A percentile compares a stretch with the other conserved stretches of the same genome.
phyloP scores from a whole-genome alignment of 352 stramenopile species.

The Globisporangium polare region DNA sequence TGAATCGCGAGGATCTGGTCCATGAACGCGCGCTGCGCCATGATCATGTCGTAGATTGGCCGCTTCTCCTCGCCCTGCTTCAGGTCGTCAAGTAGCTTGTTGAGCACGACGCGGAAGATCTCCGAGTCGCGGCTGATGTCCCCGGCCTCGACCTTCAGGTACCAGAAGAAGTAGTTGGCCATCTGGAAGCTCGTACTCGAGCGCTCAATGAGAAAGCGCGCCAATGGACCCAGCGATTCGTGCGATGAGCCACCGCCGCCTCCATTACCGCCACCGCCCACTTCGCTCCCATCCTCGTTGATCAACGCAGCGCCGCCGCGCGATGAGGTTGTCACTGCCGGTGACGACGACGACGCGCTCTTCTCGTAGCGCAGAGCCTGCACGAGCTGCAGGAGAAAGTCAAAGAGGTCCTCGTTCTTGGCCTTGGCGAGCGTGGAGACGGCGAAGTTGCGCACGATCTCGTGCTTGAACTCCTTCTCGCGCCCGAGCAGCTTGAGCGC shows the following conservation, averaged over 20 bases:
- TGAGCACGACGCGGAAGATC: constrained; percentile 75
- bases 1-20: constrained; percentile 92
- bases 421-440: constrained; percentile 94
- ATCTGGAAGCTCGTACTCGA: constrained; percentile 93
- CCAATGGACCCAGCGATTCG: constrained; percentile 74
- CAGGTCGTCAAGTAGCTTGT: constrained; percentile 94
- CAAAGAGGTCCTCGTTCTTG: constrained; percentile 96
- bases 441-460: constrained; percentile 94
- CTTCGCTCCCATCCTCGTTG: constrained; percentile 18
- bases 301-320: constrained; percentile 18
- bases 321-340: constrained; percentile 26
- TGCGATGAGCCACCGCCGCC: not conserved
- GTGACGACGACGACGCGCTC: constrained; percentile 12
- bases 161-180: constrained; percentile 99
- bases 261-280: not conserved
- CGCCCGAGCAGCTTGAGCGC: constrained; percentile 96
- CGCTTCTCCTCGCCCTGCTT: constrained; percentile 89
- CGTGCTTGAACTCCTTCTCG: constrained; percentile 87
- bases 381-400: constrained; percentile 98
- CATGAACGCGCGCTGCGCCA: constrained; percentile 93
- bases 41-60: constrained; percentile 89
- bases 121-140: constrained; percentile 71
- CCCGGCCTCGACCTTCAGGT: constrained; percentile 73
- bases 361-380: constrained; percentile 95
- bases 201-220: constrained; percentile 93